Evolutionary conservation across 352 stramenopile genomes (phyloP).

Genomic region (Globisporangium iwayamae): DNA sequence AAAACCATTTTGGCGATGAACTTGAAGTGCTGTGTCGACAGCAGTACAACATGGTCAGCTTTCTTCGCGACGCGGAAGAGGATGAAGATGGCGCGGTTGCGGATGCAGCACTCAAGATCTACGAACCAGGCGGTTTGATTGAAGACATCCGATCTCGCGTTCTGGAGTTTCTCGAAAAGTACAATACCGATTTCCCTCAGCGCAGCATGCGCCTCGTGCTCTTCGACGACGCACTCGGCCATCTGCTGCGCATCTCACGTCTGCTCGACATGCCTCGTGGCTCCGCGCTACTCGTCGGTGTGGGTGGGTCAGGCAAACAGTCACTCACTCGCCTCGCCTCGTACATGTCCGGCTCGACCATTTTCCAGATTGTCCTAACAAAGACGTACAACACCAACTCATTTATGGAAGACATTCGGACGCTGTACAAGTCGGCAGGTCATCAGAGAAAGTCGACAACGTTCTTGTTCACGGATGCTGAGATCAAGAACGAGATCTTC

Average conservation of each 20-base stretch:
- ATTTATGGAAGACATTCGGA: conserved; percentile 97
- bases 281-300: conserved; percentile 95
- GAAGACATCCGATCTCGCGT: conserved; percentile 91
- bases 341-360: conserved; percentile 95
- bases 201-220: conserved; percentile 97
- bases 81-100: conserved; percentile 95
- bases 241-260: conserved; percentile 95
- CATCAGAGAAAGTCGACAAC: conserved; percentile 96
- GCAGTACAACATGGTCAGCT: conserved; percentile 96
- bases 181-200: conserved; percentile 96
- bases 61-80: conserved; percentile 95
- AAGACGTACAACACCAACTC: conserved; percentile 98
- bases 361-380: conserved; percentile 98
- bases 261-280: conserved; percentile 96
- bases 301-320: conserved; percentile 97
- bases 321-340: conserved; percentile 94
- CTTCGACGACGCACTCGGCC: conserved; percentile 97
- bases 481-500: conserved; percentile 99
- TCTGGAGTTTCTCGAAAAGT: conserved; percentile 95
- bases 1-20: conserved; percentile 89
- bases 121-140: conserved; percentile 94
- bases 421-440: conserved; percentile 96
- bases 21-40: conserved; percentile 66
- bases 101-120: conserved; percentile 95
- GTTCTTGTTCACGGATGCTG: conserved; percentile 98